Conservation (phyloP, 163 green algal species). For the Scenedesmus sp. region DNA sequence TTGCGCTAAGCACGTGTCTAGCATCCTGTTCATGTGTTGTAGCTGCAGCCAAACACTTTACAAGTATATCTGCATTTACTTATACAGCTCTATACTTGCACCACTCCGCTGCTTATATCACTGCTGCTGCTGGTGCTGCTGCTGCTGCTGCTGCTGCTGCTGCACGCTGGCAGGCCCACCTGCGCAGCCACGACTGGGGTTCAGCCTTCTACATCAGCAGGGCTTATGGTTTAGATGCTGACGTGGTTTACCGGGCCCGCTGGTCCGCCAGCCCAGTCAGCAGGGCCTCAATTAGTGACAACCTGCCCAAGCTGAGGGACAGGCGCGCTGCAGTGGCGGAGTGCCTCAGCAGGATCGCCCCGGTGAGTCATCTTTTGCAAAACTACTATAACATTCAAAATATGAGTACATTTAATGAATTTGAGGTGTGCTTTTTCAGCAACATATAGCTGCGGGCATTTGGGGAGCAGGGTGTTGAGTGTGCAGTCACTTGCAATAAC, state of each 20-base stretch:
- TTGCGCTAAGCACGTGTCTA: too few relatives aligned
- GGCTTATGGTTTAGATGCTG: slow-evolving; percentile 42
- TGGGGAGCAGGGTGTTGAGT: too few relatives aligned
- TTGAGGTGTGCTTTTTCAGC: not conserved
- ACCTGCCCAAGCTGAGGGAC: slow-evolving; percentile 53
- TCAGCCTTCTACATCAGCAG: slow-evolving; percentile 48
- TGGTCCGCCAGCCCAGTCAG: slow-evolving; percentile 54
- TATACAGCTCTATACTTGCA: not conserved
- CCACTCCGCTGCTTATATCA: not conserved
- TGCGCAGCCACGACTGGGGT: slow-evolving; percentile 56
- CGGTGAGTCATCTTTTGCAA: not conserved
- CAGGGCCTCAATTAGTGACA: slow-evolving; percentile 47
- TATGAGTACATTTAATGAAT: too few relatives aligned
- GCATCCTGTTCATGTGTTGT: not conserved
- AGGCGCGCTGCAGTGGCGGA: slow-evolving; percentile 56
- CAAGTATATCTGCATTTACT: not conserved
- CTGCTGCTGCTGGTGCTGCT: not conserved
- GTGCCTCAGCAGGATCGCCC: slow-evolving; percentile 54
- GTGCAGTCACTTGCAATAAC: too few relatives aligned
- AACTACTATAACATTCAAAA: too few relatives aligned
- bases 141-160: not conserved
- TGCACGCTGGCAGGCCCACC: slow-evolving; percentile 38
- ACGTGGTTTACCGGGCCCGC: slow-evolving; percentile 55
- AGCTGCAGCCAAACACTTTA: not conserved
- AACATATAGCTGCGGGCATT: too few relatives aligned